A percentile compares a stretch with the other conserved stretches of the same genome.
Evolutionary conservation across 306 rosid genomes (phyloP).

Genomic region (Elaeagnus macrophylla): DNA sequence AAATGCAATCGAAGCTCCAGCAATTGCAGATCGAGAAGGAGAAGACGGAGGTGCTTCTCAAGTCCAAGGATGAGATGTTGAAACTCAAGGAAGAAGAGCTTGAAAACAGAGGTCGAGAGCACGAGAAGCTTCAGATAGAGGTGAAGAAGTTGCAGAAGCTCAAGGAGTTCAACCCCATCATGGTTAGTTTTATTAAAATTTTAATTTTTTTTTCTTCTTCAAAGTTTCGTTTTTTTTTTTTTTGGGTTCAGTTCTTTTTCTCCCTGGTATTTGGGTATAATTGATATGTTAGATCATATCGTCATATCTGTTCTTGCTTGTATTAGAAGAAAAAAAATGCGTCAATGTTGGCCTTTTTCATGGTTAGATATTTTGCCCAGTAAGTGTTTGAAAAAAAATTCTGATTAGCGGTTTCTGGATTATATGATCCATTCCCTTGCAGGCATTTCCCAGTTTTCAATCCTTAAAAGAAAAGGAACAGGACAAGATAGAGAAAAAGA

Average conservation of each 20-base stretch:
- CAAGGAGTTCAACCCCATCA: conserved; percentile 83
- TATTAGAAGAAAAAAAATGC: too few relatives aligned
- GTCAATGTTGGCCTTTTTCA: too few relatives aligned
- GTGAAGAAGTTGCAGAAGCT: conserved; percentile 68
- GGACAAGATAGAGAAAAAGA: conserved; percentile 53
- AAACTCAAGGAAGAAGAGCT: conserved; percentile 73
- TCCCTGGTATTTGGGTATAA: background rate
- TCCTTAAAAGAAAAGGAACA: conserved; percentile 47
- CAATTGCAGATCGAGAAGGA: conserved; percentile 63
- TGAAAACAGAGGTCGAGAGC: conserved; percentile 38
- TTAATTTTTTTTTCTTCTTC: background rate
- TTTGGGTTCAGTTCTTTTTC: background rate
- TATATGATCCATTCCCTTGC: background rate
- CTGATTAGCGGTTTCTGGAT: background rate
- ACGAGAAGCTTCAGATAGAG: conserved; percentile 69
- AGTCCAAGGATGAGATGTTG: conserved; percentile 60
- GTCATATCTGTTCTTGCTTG: background rate
- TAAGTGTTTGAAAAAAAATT: background rate
- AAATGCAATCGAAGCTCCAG: conserved; percentile 69
- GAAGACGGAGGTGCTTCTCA: conserved; percentile 69
- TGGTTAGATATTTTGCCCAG: too few relatives aligned
- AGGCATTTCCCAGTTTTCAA: conserved; percentile 50
- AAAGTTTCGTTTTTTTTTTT: background rate
- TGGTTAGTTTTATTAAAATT: conserved; percentile 35
- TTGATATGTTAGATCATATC: background rate